A percentile compares a stretch with the other conserved stretches of the same genome.
These are phyloP conservation scores for Copromyces sp. DNA, from an alignment of 495 filamentous ascomycete species.

Conservation along the genomic window DNA sequence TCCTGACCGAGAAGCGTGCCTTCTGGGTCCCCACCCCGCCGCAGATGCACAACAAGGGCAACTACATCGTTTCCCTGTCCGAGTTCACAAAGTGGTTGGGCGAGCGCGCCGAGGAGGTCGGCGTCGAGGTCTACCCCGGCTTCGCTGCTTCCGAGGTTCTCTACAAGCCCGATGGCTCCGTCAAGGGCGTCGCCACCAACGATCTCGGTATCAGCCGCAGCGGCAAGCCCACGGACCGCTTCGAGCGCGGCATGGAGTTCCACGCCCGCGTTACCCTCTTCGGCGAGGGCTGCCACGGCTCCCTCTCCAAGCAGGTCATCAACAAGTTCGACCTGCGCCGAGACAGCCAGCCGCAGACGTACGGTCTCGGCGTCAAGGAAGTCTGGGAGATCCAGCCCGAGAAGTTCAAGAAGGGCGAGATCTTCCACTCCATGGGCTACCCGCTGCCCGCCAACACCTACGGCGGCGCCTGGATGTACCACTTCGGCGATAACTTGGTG, in stretches of 20 bases:
- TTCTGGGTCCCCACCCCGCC: conserved; percentile 80
- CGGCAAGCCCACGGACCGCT: conserved; percentile 81
- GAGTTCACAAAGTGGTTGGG: conserved; percentile 91
- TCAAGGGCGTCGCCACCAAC: conserved; percentile 93
- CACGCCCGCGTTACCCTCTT: conserved; percentile 91
- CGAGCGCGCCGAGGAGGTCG: conserved; percentile 87
- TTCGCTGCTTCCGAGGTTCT: conserved; percentile 92
- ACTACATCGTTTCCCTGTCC: conserved; percentile 93
- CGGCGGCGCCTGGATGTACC: conserved; percentile 96
- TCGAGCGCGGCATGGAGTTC: conserved; percentile 97
- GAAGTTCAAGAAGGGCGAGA: conserved; percentile 79
- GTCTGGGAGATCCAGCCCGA: conserved; percentile 94
- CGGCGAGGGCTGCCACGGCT: conserved; percentile 92
- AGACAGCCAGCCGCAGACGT: conserved; percentile 88
- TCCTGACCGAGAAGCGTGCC: conserved; percentile 73
- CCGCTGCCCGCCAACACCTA: conserved; percentile 84
- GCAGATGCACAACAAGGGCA: conserved; percentile 97
- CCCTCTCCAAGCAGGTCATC: conserved; percentile 87
- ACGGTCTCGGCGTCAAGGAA: conserved; percentile 89
- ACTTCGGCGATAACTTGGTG: conserved; percentile 96
- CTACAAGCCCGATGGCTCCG: conserved; percentile 75
- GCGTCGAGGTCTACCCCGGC: conserved; percentile 97
- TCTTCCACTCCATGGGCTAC: conserved; percentile 89
- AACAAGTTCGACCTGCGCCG: conserved; percentile 89
- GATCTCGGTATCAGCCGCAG: conserved; percentile 75